Percentiles rank a stretch among this genome's conserved stretches.
Evolutionary conservation across 2,329 filamentous ascomycete species (phyloP).

Genomic region (Ascochyta clinopodiicola): DNA sequence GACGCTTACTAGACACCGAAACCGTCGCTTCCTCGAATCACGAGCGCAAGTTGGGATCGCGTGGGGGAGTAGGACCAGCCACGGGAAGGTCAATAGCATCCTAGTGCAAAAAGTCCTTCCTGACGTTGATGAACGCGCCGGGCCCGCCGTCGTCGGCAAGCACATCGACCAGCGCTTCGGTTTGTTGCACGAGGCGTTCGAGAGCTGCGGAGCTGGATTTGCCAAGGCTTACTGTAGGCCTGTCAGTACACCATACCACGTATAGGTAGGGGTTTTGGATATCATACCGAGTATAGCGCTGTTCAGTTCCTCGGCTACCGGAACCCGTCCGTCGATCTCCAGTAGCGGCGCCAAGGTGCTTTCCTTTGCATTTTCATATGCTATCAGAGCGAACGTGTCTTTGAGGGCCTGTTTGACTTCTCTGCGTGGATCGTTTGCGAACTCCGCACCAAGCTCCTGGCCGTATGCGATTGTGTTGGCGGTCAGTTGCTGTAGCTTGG

Average conservation of each 20-base stretch:
- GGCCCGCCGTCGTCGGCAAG: slow-evolving; percentile 79
- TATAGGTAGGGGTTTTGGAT: not conserved
- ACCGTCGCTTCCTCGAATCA: too few relatives aligned
- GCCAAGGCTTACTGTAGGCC: slow-evolving; percentile 77
- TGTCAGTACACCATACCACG: slow-evolving; percentile 31
- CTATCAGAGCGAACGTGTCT: slow-evolving; percentile 87
- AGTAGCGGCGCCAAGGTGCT: slow-evolving; percentile 80
- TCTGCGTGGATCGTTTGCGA: slow-evolving; percentile 71
- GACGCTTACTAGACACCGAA: too few relatives aligned
- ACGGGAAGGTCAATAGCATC: not conserved
- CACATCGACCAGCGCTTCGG: slow-evolving; percentile 82
- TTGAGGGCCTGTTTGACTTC: slow-evolving; percentile 76
- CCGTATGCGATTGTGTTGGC: slow-evolving; percentile 79
- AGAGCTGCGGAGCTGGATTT: slow-evolving; percentile 87
- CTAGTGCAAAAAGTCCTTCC: slow-evolving; percentile 44
- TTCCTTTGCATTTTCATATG: slow-evolving; percentile 80
- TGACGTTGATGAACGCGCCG: slow-evolving; percentile 80
- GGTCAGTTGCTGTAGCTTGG: slow-evolving; percentile 59
- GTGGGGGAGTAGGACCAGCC: not conserved
- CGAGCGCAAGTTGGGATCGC: not conserved
- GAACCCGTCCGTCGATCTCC: slow-evolving; percentile 74
- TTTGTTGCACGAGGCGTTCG: slow-evolving; percentile 85
- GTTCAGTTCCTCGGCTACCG: slow-evolving; percentile 92
- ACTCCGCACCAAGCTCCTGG: slow-evolving; percentile 77
- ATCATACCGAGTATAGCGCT: slow-evolving; percentile 81